Evolutionary conservation across 176 grass and related monocot genomes (phyloP), one percentile per base, ranked within the genome.

Genomic region (Secale cereale): DNA sequence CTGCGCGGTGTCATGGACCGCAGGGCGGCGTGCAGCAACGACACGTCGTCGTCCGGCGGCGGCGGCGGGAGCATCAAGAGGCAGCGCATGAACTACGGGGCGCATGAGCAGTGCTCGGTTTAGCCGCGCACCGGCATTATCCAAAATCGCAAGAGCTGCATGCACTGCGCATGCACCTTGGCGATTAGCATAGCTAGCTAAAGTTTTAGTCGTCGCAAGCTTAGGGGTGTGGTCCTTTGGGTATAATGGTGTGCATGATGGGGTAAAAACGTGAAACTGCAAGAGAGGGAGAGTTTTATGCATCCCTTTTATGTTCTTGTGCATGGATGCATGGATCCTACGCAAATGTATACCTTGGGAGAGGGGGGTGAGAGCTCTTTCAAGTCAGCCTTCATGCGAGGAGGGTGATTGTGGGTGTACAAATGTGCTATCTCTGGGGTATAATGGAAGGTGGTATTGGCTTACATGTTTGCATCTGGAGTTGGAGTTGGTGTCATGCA

Each of bases 61-160:
- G 45, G 43, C 2, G 80, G 83, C 28, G 81, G 97, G 6, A 90
- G 90, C 48, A 92, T 89, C 41, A 99, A 99, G 86, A 74, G 97
- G 46, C 97, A 99, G 84, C 92, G 97, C 86, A 99, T 94, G 91
- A 92, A 92, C 75, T 83, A 90, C 70, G 87, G 80, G 59, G 87
- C 71, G 66, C 88, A 88, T n/a, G 94, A 91, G 48, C 88, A 92
- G 52, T 83, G 80, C 48, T 87, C 75, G 1, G 60, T 60, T 27
- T 90, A 90, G 43, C 39, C 41, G 56, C 87, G 28, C 35, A 76
- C 62, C 78, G 79, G 56, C 81, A 39, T 70, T 63, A 31, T 50
- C 62, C 14, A 62, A 22, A 16, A 25, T 23, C 61, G 28, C 22
- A 22, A 40, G 32, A 66, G 59, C 86, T 80, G 45, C 76, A 83